Base-by-base conservation (phyloP, 441 rosid species). In the Adansonia gregorii region DNA sequence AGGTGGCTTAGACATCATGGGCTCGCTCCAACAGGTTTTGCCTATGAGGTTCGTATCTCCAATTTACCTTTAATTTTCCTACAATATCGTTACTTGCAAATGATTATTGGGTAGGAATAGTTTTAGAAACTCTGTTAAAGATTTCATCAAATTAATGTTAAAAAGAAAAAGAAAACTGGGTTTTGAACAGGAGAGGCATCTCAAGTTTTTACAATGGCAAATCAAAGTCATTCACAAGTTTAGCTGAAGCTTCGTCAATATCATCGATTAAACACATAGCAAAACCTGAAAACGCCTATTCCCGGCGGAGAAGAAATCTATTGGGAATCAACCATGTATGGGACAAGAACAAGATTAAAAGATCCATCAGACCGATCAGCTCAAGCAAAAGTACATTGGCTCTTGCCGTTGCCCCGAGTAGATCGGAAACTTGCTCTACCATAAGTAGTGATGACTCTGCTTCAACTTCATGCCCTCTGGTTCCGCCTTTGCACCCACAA, bases 201-300 rank as follows among this genome's bases (percentile, higher is more conserved):
- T 95, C 99, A 0, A 90, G 79, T 27, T 94, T 84, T 83, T 95
- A 93, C 82, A 82, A 71, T 55, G 99, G 99, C 4, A 95, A 94
- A 82, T 94, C 98, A 0, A 94, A 87, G 83, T 92, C 97, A 0
- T 96, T 86, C 73, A 88, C 98, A 0, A 91, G 85, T 79, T 76
- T 95, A 67, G 85, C 82, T 0, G 89, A 83, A 4, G 89, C 89
- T 0, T 80, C 89, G 0, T 77, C 92, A 46, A 76, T 86, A 75
- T 76, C 87, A 19, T 83, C 90, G 17, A 82, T 85, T 20, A 89
- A 84, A 80, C 97, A 92, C 27, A 82, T 94, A 4, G 90, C 84
- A 2, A 95, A 95, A 78, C 92, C 93, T 1, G 99, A 95, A 75
- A 93, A 91, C 78, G 88, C 89, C 0, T 89, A 86, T 82, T 72